Evolutionary conservation across 306 rosid genomes (phyloP).

Genomic region (Lithocarpus polystachyus): DNA sequence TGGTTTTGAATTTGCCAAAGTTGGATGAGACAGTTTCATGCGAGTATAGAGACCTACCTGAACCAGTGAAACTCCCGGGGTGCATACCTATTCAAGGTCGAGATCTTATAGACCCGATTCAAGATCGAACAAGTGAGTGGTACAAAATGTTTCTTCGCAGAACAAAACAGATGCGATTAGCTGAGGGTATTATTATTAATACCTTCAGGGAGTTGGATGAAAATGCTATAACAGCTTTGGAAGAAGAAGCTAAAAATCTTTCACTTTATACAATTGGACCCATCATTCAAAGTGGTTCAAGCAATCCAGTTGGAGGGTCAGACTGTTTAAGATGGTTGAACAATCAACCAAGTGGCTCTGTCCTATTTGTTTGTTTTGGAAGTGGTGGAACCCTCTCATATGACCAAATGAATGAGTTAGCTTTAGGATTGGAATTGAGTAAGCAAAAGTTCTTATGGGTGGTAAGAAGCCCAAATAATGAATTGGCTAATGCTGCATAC

Average conservation of each 20-base stretch:
- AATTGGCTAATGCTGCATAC: constrained; percentile 2
- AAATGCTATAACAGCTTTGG: constrained; percentile 14
- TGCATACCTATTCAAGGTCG: constrained; percentile 16
- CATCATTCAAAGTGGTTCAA: constrained; percentile 19
- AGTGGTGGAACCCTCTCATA: constrained; percentile 35
- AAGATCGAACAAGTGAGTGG: constrained; percentile 18
- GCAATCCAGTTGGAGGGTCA: background rate
- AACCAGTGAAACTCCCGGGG: constrained; percentile 27
- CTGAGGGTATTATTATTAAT: constrained; percentile 32
- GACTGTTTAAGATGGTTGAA: constrained; percentile 25
- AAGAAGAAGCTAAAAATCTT: constrained; percentile 1
- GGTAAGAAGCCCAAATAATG: constrained; percentile 14
- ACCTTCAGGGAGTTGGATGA: constrained; percentile 30
- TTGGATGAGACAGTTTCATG: constrained; percentile 19
- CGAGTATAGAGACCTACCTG: constrained; percentile 23
- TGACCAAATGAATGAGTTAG: constrained; percentile 25
- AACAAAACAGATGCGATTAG: constrained; percentile 17
- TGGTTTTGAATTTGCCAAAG: constrained; percentile 25
- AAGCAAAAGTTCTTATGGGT: constrained; percentile 27
- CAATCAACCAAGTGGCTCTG: constrained; percentile 19
- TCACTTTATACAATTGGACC: constrained; percentile 41
- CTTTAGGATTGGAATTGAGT: constrained; percentile 31
- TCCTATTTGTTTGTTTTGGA: constrained; percentile 28
- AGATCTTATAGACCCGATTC: constrained; percentile 29
- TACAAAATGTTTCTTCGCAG: constrained; percentile 22